phyloP scores from a whole-genome alignment of 352 stramenopile genomes.

The Globisporangium nodosum region DNA sequence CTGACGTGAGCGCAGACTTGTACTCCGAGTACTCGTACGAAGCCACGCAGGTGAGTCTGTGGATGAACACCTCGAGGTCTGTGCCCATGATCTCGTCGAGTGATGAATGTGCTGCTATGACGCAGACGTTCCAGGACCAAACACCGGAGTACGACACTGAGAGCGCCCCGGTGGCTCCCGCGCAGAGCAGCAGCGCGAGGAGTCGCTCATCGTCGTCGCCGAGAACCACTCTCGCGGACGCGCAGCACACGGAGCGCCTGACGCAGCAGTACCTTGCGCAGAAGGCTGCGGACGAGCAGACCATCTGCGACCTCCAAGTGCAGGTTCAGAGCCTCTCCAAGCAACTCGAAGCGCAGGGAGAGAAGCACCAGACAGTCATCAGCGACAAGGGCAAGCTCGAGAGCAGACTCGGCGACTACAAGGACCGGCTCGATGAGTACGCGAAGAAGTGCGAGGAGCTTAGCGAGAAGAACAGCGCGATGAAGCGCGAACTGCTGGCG shows the following conservation, averaged over 20 bases:
- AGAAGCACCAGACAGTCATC: constrained; percentile 16
- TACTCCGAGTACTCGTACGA: constrained; percentile 6
- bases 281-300: constrained; percentile 23
- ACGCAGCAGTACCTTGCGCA: constrained; percentile 20
- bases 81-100: background rate
- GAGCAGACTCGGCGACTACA: constrained; percentile 15
- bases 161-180: background rate
- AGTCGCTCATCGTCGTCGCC: constrained; percentile 2
- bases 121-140: constrained; percentile 2
- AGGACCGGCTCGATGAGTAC: constrained; percentile 17
- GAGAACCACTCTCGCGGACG: constrained; percentile 1
- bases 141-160: constrained; percentile 11
- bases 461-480: constrained; percentile 17
- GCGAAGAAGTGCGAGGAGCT: constrained; percentile 24
- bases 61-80: background rate
- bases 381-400: constrained; percentile 18
- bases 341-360: constrained; percentile 18
- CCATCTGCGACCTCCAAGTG: constrained; percentile 12
- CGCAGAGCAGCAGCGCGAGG: constrained; percentile 1
- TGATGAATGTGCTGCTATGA: background rate
- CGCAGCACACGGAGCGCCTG: constrained; percentile 13
- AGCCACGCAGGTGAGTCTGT: constrained; percentile 7
- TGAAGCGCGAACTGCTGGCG: constrained; percentile 30
- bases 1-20: constrained; percentile 1
- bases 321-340: constrained; percentile 10